Evolutionary conservation across 306 rosid species (phyloP).

Genomic region (Luffa acutangula): DNA sequence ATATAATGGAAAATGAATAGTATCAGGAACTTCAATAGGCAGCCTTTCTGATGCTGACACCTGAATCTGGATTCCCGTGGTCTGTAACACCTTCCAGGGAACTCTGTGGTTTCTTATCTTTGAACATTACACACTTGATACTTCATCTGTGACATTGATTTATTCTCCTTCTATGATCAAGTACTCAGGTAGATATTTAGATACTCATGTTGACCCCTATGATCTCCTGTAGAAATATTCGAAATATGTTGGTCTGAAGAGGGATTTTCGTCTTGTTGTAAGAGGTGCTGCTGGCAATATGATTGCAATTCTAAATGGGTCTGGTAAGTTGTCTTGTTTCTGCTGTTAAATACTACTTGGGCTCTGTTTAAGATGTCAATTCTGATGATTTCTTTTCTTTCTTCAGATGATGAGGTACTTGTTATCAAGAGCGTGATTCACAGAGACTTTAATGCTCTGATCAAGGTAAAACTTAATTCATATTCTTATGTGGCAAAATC

Average conservation of each 20-base stretch:
- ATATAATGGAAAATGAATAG: neutral
- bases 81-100: neutral
- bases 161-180: neutral
- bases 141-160: conserved; percentile 1
- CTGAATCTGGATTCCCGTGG: neutral
- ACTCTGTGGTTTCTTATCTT: neutral
- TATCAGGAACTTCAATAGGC: neutral
- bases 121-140: neutral
- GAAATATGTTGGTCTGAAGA: conserved; percentile 83
- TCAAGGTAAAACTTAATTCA: conserved; percentile 43
- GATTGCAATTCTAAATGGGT: conserved; percentile 84
- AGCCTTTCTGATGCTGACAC: neutral
- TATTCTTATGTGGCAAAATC: neutral
- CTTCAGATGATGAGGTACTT: conserved; percentile 75
- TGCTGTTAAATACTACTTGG: neutral
- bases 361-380: neutral
- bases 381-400: conserved; percentile 9
- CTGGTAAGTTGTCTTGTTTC: conserved; percentile 51
- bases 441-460: conserved; percentile 66
- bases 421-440: conserved; percentile 89
- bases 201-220: neutral
- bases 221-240: conserved; percentile 68
- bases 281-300: conserved; percentile 96
- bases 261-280: conserved; percentile 97
- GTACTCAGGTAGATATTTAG: neutral